These are phyloP conservation scores for Nitzschia sp. DNA, from an alignment of 108 stramenopile genomes.

Conservation along the genomic window DNA sequence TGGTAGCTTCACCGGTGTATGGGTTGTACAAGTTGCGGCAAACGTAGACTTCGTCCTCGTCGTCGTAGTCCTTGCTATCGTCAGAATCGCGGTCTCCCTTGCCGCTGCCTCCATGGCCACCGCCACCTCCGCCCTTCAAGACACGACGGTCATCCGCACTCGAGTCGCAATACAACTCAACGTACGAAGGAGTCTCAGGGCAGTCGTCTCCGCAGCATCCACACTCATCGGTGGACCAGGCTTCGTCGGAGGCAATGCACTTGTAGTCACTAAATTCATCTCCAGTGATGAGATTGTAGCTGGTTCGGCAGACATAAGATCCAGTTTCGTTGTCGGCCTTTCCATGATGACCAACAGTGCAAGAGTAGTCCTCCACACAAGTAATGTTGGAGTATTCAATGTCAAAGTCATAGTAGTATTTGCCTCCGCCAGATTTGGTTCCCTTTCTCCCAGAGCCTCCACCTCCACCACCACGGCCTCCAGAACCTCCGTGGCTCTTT, in stretches of 20 bases:
- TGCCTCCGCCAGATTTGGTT: too few relatives aligned
- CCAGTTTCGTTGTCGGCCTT: not conserved
- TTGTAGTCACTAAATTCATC: not conserved
- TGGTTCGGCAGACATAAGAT: conserved; percentile 5
- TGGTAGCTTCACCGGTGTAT: conserved; percentile 4
- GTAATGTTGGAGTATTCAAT: not conserved
- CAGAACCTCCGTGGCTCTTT: too few relatives aligned
- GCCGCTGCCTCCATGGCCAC: not conserved
- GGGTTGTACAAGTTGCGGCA: conserved; percentile 15
- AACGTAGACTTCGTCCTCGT: not conserved
- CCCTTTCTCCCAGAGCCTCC: too few relatives aligned
- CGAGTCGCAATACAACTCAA: not conserved
- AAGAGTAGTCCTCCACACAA: not conserved
- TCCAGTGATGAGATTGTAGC: conserved; percentile 10
- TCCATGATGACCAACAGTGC: not conserved
- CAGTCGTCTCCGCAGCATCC: conserved; percentile 16
- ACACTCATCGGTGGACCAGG: conserved; percentile 7
- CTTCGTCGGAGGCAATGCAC: conserved; percentile 7
- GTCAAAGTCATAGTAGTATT: not conserved
- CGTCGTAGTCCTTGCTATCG: not conserved
- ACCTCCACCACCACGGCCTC: too few relatives aligned
- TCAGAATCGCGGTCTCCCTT: too few relatives aligned
- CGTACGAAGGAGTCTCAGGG: not conserved
- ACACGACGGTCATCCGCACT: not conserved
- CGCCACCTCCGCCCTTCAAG: conserved; percentile 1